Conservation (phyloP, 192 early-diverging fungal genomes). For the Coemansia sp. region DNA sequence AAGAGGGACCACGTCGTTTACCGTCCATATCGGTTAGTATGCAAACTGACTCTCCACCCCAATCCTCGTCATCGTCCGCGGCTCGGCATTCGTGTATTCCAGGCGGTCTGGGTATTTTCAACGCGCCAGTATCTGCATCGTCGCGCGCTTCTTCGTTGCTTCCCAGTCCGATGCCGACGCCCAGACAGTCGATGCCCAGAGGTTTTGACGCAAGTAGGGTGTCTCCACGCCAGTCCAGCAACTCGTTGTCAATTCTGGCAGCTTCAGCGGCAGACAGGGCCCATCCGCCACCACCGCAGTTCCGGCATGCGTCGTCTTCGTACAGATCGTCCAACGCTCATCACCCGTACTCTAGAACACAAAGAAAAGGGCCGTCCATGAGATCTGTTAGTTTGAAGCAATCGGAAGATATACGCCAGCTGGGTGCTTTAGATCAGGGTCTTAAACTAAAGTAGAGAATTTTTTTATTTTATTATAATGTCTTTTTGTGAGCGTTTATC, state of each 20-base stretch:
- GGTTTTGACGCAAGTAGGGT: slow-evolving; percentile 29
- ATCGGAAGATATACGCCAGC: slow-evolving; percentile 47
- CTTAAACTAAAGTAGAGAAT: slow-evolving; percentile 39
- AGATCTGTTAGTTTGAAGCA: slow-evolving; percentile 53
- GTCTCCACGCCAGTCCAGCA: background rate
- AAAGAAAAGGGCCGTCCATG: slow-evolving; percentile 24
- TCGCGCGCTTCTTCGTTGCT: slow-evolving; percentile 14
- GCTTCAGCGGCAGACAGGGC: slow-evolving; percentile 20
- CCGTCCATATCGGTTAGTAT: slow-evolving; percentile 49
- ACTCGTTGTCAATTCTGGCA: slow-evolving; percentile 37
- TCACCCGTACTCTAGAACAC: slow-evolving; percentile 34
- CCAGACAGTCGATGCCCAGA: slow-evolving; percentile 25
- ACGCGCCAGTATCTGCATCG: background rate
- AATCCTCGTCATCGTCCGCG: background rate
- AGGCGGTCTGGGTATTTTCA: slow-evolving; percentile 44
- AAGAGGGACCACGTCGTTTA: slow-evolving; percentile 49
- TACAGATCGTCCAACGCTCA: slow-evolving; percentile 12
- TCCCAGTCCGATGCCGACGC: slow-evolving; percentile 49
- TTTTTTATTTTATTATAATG: background rate
- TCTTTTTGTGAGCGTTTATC: no score
- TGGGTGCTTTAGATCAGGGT: slow-evolving; percentile 46
- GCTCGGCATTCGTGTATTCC: slow-evolving; percentile 16
- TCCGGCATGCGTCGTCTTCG: slow-evolving; percentile 13
- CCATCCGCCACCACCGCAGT: slow-evolving; percentile 27
- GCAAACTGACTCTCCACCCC: slow-evolving; percentile 18